Percentiles rank a stretch among this genome's conserved stretches.
These are phyloP conservation scores for Eimeria praecox DNA, from an alignment of 169 alveolate genomes.

Conservation along the genomic window DNA sequence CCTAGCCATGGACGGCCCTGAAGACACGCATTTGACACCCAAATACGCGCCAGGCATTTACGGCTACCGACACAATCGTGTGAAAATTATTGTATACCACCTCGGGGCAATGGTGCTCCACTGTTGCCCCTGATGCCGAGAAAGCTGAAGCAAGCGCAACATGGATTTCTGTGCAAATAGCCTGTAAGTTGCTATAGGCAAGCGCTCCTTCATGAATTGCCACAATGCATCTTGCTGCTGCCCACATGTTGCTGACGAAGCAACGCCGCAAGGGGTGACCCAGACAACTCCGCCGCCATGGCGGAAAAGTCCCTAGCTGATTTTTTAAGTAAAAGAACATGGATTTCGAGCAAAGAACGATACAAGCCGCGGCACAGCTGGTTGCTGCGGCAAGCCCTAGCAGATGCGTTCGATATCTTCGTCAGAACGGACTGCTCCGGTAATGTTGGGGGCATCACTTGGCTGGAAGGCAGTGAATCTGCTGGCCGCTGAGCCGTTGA, in stretches of 20 bases:
- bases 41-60: neutral
- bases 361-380: conserved; percentile 43
- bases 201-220: neutral
- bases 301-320: conserved; percentile 37
- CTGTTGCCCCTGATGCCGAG: neutral
- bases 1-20: conserved; percentile 74
- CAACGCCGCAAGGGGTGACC: conserved; percentile 49
- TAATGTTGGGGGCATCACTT: neutral
- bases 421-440: neutral
- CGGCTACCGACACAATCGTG: neutral
- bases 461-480: neutral
- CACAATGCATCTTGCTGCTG: neutral
- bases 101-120: neutral
- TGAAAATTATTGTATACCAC: neutral
- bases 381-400: conserved; percentile 12
- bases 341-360: conserved; percentile 41
- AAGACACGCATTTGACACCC: neutral
- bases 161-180: neutral
- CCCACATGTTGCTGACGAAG: conserved; percentile 66
- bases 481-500: neutral
- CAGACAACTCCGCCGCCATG: conserved; percentile 39
- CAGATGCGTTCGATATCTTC: neutral
- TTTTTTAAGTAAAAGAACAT: conserved; percentile 32
- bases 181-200: neutral
- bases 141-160: neutral